phyloP scores from a whole-genome alignment of 2,329 filamentous ascomycete species.

The Stemphylium beticola region DNA sequence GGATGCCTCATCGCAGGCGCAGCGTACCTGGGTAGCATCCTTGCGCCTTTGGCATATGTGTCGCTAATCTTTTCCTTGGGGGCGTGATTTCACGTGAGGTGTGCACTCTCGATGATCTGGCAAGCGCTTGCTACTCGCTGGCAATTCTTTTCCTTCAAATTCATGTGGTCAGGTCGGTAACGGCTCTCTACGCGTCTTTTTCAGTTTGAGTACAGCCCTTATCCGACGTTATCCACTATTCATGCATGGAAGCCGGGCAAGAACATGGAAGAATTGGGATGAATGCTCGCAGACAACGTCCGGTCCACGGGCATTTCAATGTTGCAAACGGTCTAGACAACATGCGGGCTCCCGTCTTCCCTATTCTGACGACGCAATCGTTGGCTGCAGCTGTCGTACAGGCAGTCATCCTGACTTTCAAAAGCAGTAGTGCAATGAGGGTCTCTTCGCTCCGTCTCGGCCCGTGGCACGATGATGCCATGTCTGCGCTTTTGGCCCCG shows the following conservation, averaged over 20 bases:
- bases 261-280: constrained; percentile 15
- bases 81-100: constrained; percentile 30
- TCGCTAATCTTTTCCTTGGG: constrained; percentile 6
- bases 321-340: constrained; percentile 25
- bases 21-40: constrained; percentile 17
- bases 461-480: constrained; percentile 20
- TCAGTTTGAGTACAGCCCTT: background rate
- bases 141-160: background rate
- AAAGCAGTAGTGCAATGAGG: constrained; percentile 23
- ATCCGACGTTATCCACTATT: constrained; percentile 18
- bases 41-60: constrained; percentile 6
- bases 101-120: background rate
- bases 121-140: constrained; percentile 12
- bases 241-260: constrained; percentile 26
- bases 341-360: constrained; percentile 35
- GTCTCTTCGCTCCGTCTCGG: constrained; percentile 22
- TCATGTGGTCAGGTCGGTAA: background rate
- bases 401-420: constrained; percentile 26
- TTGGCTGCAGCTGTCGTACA: constrained; percentile 37
- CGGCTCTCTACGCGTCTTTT: too few relatives aligned
- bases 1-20: constrained; percentile 22
- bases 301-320: constrained; percentile 11
- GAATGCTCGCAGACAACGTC: constrained; percentile 1
- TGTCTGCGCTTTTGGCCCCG: constrained; percentile 17
- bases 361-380: constrained; percentile 21